These are phyloP conservation scores for Xylariaceae sp. DNA, from an alignment of 2,329 filamentous ascomycete species.

Conservation along the genomic window DNA sequence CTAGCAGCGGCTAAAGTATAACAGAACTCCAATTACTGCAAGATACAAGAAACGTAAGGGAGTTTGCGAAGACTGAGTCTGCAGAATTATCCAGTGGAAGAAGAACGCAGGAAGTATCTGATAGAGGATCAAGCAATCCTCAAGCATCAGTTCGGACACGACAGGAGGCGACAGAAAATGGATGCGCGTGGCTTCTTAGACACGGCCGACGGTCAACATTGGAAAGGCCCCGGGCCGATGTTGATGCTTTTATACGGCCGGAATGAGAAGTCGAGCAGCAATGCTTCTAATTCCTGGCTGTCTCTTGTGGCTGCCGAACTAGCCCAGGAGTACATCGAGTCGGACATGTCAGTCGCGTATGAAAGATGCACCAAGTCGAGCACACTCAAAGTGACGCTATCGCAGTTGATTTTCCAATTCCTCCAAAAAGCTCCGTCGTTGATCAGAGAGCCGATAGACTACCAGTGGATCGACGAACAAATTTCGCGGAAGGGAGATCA, in stretches of 20 bases:
- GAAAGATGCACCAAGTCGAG: background rate
- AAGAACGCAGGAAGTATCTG: background rate
- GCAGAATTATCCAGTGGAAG: background rate
- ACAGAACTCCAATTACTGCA: background rate
- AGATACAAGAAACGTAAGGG: background rate
- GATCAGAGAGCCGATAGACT: background rate
- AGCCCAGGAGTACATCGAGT: background rate
- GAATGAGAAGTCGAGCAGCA: constrained; percentile 5
- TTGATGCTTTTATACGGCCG: constrained; percentile 5
- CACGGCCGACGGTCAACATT: background rate
- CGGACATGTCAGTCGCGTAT: background rate
- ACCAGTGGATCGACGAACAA: constrained; percentile 1
- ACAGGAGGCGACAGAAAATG: constrained; percentile 7
- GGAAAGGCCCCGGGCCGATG: background rate
- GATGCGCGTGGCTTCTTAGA: constrained; percentile 4
- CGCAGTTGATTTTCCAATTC: constrained; percentile 2
- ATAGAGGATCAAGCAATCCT: background rate
- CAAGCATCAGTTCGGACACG: background rate
- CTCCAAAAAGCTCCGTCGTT: constrained; percentile 2
- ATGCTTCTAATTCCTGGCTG: background rate
- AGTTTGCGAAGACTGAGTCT: constrained; percentile 2
- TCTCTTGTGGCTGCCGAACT: constrained; percentile 1
- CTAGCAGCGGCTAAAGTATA: background rate
- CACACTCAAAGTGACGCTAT: constrained; percentile 5
- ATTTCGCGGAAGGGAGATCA: background rate